Evolutionary conservation across 192 early-diverging fungal genomes (phyloP), one percentile per base, ranked within the genome.

Genomic region (Dimargaris xerosporica): DNA sequence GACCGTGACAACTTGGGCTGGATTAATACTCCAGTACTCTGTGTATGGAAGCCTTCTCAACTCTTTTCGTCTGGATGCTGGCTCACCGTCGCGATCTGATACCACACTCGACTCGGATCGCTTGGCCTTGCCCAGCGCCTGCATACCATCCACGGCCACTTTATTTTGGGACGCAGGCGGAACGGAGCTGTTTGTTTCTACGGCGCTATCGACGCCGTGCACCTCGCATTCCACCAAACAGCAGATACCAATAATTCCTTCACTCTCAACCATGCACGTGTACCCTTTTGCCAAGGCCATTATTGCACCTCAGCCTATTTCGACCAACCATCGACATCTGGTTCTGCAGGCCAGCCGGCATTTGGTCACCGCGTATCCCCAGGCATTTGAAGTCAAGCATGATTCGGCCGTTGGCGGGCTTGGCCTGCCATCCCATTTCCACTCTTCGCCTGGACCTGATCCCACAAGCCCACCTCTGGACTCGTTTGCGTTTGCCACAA

Each of bases 91-190:
- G n/a, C n/a, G n/a, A n/a, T n/a, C n/a, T n/a, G n/a, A n/a, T n/a
- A n/a, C n/a, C n/a, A n/a, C n/a, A n/a, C n/a, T n/a, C n/a, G n/a
- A n/a, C n/a, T n/a, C n/a, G n/a, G n/a, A n/a, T n/a, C n/a, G n/a
- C n/a, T n/a, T n/a, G n/a, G n/a, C 10, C n/a, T 6, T 51, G 5
- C 10, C n/a, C 50, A 23, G 21, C 50, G 19, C 21, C 6, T 51
- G 44, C 5, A 34, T 59, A 3, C 56, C 56, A 15, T 13, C 41
- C 28, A 41, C 29, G 15, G 56, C 56, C 31, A 1, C 9, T 39
- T 34, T 23, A 15, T 59, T 59, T 41, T 71, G 70, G 69, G 64
- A 31, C 17, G 43, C 42, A 0, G 64, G 67, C 45, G 63, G 61
- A 2, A 68, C 65, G 31, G 66, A 65, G 21, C 65, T 69, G 31